A percentile compares a stretch with the other conserved stretches of the same genome.
phyloP scores from a whole-genome alignment of 306 rosid species.

The Begonia masoniana region DNA sequence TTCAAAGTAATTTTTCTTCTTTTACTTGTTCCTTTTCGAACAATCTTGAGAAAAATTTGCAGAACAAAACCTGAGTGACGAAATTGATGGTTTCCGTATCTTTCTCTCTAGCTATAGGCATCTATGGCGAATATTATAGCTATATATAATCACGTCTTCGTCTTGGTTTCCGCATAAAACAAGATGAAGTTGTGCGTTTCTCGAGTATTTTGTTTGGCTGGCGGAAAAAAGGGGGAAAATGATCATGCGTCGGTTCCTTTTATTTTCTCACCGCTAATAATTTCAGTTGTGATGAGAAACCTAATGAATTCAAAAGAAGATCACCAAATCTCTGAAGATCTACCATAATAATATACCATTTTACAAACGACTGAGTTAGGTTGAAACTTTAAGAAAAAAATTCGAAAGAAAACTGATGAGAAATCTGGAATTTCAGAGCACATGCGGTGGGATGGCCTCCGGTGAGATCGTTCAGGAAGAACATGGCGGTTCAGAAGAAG shows the following conservation, averaged over 20 bases:
- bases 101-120: too few species aligned
- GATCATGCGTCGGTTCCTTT: slow-evolving; percentile 68
- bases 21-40: background rate
- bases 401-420: background rate
- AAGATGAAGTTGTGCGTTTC: slow-evolving; percentile 3
- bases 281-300: too few species aligned
- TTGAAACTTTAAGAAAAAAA: background rate
- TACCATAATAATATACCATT: too few species aligned
- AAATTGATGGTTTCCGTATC: too few species aligned
- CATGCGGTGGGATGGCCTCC: slow-evolving; percentile 98
- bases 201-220: slow-evolving; percentile 29
- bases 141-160: too few species aligned
- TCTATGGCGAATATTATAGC: too few species aligned
- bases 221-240: slow-evolving; percentile 55
- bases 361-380: too few species aligned
- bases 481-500: slow-evolving; percentile 36
- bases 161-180: background rate
- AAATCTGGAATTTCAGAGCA: slow-evolving; percentile 27
- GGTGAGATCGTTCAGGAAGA: slow-evolving; percentile 62
- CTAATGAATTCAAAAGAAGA: too few species aligned
- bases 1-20: slow-evolving; percentile 40
- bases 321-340: too few species aligned
- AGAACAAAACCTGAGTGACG: too few species aligned
- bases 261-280: slow-evolving; percentile 15
- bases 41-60: too few species aligned